These are phyloP conservation scores for Cyberlindnera nakhonratchasimensis DNA, from an alignment of 805 yeast genomes.

Conservation along the genomic window DNA sequence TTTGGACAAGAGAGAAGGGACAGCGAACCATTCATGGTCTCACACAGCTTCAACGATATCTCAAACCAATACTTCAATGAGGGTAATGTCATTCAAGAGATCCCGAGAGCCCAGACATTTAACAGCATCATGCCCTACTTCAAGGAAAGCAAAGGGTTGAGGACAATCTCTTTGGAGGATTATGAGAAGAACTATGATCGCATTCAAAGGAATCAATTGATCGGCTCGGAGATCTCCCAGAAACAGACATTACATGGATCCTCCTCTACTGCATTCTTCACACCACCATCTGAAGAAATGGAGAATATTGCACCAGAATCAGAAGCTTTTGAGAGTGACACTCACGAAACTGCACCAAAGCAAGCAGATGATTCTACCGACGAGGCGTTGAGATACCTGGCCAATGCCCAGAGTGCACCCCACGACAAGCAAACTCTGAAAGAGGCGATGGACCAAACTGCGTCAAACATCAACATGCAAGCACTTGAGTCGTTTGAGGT, in stretches of 20 bases:
- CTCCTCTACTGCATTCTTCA: not conserved
- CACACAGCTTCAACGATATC: conserved; percentile 12
- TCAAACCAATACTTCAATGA: conserved; percentile 8
- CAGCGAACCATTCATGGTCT: not conserved
- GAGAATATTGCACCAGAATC: not conserved
- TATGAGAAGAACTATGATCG: conserved; percentile 17
- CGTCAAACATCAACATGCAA: conserved; percentile 19
- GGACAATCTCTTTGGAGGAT: conserved; percentile 24
- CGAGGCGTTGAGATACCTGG: conserved; percentile 23
- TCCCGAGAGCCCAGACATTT: conserved; percentile 23
- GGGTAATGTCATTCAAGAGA: conserved; percentile 17
- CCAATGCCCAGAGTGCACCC: conserved; percentile 13
- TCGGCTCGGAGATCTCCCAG: not conserved
- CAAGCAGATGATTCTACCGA: conserved; percentile 21
- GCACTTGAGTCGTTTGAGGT: conserved; percentile 7
- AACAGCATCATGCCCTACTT: conserved; percentile 17
- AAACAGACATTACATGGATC: not conserved
- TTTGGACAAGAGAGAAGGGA: conserved; percentile 1
- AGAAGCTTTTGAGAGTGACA: not conserved
- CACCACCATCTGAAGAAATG: conserved; percentile 6
- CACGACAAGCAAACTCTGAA: conserved; percentile 10
- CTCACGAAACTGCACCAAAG: not conserved
- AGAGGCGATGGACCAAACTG: conserved; percentile 21
- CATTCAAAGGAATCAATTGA: conserved; percentile 5
- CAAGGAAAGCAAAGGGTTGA: conserved; percentile 12